Percentiles rank a stretch among this genome's conserved stretches.
These are phyloP conservation scores for Gracilaria caudata DNA, from an alignment of 23 red algal species.

Conservation along the genomic window DNA sequence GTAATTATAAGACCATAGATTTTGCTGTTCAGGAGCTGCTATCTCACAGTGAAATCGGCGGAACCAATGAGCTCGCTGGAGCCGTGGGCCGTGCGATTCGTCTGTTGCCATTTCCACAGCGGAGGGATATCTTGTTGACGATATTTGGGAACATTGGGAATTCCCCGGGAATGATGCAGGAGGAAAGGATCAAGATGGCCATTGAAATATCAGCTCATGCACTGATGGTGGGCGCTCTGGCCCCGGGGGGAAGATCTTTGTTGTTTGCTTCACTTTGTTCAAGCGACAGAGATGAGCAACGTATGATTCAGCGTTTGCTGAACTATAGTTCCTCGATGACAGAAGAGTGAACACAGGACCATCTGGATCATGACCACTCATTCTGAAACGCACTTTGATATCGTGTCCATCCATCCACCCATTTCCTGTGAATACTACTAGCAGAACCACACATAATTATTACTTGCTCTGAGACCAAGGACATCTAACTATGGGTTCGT, in stretches of 20 bases:
- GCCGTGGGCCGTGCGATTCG: neutral
- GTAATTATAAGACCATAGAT: neutral
- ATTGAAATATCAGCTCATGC: conserved; percentile 25
- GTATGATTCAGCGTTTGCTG: conserved; percentile 14
- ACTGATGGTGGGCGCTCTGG: conserved; percentile 12
- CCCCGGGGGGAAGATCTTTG: neutral
- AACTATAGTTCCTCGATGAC: neutral
- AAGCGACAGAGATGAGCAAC: neutral
- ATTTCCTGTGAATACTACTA: no score
- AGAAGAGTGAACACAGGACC: neutral
- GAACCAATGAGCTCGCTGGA: neutral
- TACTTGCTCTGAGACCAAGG: no score
- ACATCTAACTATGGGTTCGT: no score
- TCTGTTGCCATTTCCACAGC: conserved; percentile 9
- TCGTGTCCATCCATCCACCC: no score
- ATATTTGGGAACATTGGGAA: neutral
- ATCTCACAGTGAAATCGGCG: neutral
- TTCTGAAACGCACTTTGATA: no score
- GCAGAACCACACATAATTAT: no score
- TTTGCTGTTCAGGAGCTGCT: conserved; percentile 1
- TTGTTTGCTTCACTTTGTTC: conserved; percentile 1
- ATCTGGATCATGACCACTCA: no score
- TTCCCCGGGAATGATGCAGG: no score
- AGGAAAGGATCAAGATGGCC: neutral
- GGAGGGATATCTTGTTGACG: conserved; percentile 13